Conservation (phyloP, 2,329 filamentous ascomycete genomes). For the Aspergillus fructus region DNA sequence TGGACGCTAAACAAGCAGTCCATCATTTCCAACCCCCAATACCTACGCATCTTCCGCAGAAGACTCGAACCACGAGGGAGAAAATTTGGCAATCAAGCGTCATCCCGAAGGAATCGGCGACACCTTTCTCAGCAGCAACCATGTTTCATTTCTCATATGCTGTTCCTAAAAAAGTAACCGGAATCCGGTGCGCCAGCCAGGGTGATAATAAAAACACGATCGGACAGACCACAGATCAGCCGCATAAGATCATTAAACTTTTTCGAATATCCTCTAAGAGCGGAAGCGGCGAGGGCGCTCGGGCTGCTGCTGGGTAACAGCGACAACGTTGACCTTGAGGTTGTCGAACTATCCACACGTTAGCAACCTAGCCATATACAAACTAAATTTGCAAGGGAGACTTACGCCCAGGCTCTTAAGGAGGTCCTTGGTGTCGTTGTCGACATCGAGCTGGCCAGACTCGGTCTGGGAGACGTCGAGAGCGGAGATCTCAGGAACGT, state of each 20-base stretch:
- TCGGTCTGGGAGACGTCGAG: slow-evolving; percentile 95
- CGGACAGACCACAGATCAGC: slow-evolving; percentile 30
- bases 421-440: slow-evolving; percentile 97
- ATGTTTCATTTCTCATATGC: slow-evolving; percentile 41
- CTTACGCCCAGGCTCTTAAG: slow-evolving; percentile 98
- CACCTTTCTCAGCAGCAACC: slow-evolving; percentile 65
- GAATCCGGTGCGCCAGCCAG: slow-evolving; percentile 27
- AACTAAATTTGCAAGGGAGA: slow-evolving; percentile 34
- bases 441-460: slow-evolving; percentile 89
- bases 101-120: slow-evolving; percentile 81
- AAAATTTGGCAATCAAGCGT: slow-evolving; percentile 87
- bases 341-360: slow-evolving; percentile 74
- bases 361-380: slow-evolving; percentile 27
- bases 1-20: background rate
- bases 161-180: slow-evolving; percentile 30
- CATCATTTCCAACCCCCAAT: background rate
- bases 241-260: slow-evolving; percentile 30
- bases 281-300: slow-evolving; percentile 74
- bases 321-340: slow-evolving; percentile 93
- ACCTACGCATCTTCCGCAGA: slow-evolving; percentile 23
- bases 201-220: slow-evolving; percentile 19
- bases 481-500: slow-evolving; percentile 97
- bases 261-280: slow-evolving; percentile 13
- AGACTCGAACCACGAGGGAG: slow-evolving; percentile 22
- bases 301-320: slow-evolving; percentile 84